phyloP scores from a whole-genome alignment of 2,329 filamentous ascomycete species.

The Fusarium anthophilum region DNA sequence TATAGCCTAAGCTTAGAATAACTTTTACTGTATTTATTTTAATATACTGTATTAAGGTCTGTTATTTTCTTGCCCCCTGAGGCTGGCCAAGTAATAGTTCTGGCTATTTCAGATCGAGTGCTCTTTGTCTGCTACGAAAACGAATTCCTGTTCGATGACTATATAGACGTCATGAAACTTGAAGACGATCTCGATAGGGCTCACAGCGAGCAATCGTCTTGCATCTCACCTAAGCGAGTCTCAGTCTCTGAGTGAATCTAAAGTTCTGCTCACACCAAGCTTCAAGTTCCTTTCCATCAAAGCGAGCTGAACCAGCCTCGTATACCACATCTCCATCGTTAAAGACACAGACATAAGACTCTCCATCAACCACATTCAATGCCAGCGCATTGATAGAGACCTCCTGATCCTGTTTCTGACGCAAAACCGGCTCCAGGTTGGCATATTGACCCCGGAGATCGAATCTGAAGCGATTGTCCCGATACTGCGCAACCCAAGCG shows the following conservation, averaged over 20 bases:
- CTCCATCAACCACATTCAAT: conserved; percentile 19
- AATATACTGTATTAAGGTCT: no score
- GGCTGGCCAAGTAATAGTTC: no score
- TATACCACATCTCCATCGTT: conserved; percentile 20
- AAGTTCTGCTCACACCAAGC: conserved; percentile 33
- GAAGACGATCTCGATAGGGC: neutral
- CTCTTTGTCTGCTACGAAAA: neutral
- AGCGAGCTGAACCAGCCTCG: conserved; percentile 2
- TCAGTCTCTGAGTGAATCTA: conserved; percentile 2
- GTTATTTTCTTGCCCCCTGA: no score
- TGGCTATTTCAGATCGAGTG: no score
- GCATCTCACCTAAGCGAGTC: neutral
- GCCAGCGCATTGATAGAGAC: conserved; percentile 23
- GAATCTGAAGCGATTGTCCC: conserved; percentile 22
- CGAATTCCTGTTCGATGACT: neutral
- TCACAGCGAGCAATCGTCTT: neutral
- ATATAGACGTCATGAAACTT: neutral
- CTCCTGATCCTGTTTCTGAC: neutral
- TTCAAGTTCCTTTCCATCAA: conserved; percentile 22
- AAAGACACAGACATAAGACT: conserved; percentile 26
- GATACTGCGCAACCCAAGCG: conserved; percentile 39
- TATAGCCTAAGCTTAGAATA: no score
- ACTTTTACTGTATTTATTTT: no score
- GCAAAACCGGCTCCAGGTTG: neutral
- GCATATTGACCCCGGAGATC: conserved; percentile 30